These are phyloP conservation scores for Quercus mongolica DNA, from an alignment of 306 rosid genomes.

Conservation along the genomic window DNA sequence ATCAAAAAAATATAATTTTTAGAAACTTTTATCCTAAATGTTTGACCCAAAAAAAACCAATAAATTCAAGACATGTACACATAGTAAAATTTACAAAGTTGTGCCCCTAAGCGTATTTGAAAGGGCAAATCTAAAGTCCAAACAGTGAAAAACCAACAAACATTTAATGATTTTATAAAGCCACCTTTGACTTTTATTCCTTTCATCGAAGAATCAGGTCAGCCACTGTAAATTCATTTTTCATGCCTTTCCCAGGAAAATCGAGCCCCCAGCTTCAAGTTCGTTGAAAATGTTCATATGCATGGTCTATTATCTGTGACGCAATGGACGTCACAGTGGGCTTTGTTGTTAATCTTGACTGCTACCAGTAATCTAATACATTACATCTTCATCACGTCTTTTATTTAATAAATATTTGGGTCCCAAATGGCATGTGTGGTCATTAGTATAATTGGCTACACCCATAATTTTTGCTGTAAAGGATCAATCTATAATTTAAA, in stretches of 20 bases:
- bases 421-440: conserved; percentile 23
- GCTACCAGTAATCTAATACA: conserved; percentile 19
- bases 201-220: conserved; percentile 24
- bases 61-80: too few relatives aligned
- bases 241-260: background rate
- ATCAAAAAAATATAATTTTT: too few relatives aligned
- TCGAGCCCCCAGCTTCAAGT: background rate
- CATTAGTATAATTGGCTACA: conserved; percentile 20
- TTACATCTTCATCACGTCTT: background rate
- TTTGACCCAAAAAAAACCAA: too few relatives aligned
- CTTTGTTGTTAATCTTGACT: conserved; percentile 33
- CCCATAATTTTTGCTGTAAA: conserved; percentile 3
- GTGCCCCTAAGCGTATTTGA: too few relatives aligned
- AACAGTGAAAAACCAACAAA: conserved; percentile 27
- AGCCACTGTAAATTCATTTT: background rate
- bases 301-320: conserved; percentile 15
- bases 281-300: background rate
- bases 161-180: conserved; percentile 10
- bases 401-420: background rate
- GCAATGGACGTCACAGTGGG: conserved; percentile 46
- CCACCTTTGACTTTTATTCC: conserved; percentile 40
- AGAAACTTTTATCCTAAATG: too few relatives aligned
- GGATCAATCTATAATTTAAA: background rate
- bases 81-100: too few relatives aligned
- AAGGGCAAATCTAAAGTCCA: conserved; percentile 9